Evolutionary conservation across 1,284 basidiomycete species (phyloP).

Genomic region (Ganoderma sinense): DNA sequence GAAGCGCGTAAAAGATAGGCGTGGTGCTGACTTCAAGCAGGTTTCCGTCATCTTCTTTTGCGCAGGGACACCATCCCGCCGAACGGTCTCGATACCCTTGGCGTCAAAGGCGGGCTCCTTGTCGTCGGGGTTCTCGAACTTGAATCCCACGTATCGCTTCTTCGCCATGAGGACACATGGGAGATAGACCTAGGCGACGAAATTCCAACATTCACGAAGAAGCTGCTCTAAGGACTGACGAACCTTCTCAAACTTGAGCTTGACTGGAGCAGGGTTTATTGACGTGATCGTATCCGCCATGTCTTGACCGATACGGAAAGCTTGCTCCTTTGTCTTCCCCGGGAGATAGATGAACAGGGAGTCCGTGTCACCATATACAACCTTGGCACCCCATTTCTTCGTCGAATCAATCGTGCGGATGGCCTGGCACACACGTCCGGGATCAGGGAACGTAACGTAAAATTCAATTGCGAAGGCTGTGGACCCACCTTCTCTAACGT

Average conservation of each 20-base stretch:
- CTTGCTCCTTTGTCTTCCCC: constrained; percentile 92
- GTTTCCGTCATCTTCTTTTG: constrained; percentile 91
- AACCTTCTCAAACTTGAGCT: constrained; percentile 98
- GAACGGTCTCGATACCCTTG: constrained; percentile 97
- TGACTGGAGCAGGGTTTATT: constrained; percentile 90
- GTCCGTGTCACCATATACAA: constrained; percentile 99
- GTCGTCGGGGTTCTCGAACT: constrained; percentile 88
- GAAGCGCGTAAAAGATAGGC: neutral
- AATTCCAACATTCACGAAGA: neutral
- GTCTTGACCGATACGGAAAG: constrained; percentile 91
- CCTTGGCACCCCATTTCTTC: constrained; percentile 85
- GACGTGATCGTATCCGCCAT: constrained; percentile 91
- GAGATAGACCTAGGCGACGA: constrained; percentile 80
- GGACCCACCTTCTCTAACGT: constrained; percentile 86
- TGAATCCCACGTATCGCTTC: constrained; percentile 97
- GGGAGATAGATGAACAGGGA: constrained; percentile 92
- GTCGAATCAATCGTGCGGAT: constrained; percentile 84
- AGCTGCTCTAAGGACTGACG: constrained; percentile 11
- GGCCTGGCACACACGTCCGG: constrained; percentile 59
- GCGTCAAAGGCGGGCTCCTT: constrained; percentile 88
- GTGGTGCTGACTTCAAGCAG: constrained; percentile 74
- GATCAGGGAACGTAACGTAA: neutral
- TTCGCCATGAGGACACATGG: constrained; percentile 95
- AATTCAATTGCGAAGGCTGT: neutral
- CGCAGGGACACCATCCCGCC: constrained; percentile 89